phyloP scores from a whole-genome alignment of 805 yeast species.

The Myxozyma vanderwaltii region DNA sequence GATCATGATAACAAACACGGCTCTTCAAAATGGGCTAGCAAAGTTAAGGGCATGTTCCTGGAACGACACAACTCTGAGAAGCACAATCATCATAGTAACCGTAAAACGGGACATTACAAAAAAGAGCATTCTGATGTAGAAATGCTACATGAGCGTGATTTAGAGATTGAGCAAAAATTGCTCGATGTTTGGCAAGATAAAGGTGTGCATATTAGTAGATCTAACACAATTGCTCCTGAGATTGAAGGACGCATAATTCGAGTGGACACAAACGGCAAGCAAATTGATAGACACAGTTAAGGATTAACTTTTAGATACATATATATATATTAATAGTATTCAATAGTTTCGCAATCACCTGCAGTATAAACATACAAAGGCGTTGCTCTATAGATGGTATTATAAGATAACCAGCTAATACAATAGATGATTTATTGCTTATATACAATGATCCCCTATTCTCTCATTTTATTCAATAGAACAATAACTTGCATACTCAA shows the following conservation, averaged over 20 bases:
- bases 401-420: no score
- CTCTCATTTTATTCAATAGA: no score
- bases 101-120: neutral
- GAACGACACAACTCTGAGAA: neutral
- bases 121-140: slow-evolving; percentile 1
- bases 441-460: no score
- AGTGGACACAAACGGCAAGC: slow-evolving; percentile 9
- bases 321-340: neutral
- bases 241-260: slow-evolving; percentile 21
- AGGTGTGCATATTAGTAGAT: neutral
- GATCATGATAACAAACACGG: neutral
- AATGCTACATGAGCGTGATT: slow-evolving; percentile 10
- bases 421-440: no score
- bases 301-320: neutral
- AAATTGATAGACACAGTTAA: neutral
- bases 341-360: no score
- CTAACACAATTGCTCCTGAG: slow-evolving; percentile 19
- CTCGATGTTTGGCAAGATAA: slow-evolving; percentile 19
- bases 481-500: no score
- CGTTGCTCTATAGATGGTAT: no score
- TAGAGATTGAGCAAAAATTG: slow-evolving; percentile 15
- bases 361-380: no score
- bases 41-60: neutral
- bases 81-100: neutral
- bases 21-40: slow-evolving; percentile 2